Percentiles rank a stretch among this genome's conserved stretches.
These are phyloP conservation scores for Backusella macrospora DNA, from an alignment of 192 early-diverging fungal genomes.

Conservation along the genomic window DNA sequence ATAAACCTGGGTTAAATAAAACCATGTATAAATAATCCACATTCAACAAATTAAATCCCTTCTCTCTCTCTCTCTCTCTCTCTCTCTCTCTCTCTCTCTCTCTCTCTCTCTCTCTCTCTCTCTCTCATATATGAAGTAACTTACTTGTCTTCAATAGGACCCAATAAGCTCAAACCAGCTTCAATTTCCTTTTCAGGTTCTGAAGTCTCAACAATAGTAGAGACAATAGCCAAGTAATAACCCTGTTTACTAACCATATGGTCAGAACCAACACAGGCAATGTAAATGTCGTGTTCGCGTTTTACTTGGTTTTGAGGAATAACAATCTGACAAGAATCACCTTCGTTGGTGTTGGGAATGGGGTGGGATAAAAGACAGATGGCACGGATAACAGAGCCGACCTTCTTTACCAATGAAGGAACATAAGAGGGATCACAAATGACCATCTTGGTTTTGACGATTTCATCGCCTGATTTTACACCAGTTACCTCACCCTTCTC, in stretches of 20 bases:
- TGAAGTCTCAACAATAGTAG: constrained; percentile 92
- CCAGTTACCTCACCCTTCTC: constrained; percentile 84
- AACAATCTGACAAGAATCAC: constrained; percentile 93
- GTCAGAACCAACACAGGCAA: constrained; percentile 84
- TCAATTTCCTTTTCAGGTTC: constrained; percentile 90
- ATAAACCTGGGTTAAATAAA: constrained; percentile 59
- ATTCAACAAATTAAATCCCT: not conserved
- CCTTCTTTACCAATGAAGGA: constrained; percentile 73
- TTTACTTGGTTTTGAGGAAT: constrained; percentile 97
- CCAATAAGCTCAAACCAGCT: constrained; percentile 86
- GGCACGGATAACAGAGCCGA: constrained; percentile 90
- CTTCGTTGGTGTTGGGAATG: constrained; percentile 84
- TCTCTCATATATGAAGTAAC: not conserved
- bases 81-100: no score
- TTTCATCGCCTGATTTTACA: constrained; percentile 85
- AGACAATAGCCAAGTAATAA: constrained; percentile 92
- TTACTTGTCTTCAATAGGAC: constrained; percentile 83
- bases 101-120: not conserved
- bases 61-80: not conserved
- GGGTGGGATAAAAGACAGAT: constrained; percentile 94
- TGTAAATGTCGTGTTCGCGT: constrained; percentile 95
- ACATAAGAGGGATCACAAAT: constrained; percentile 99
- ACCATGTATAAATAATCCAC: not conserved
- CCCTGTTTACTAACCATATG: constrained; percentile 91
- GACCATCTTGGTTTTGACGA: constrained; percentile 81